Conservation (phyloP, 306 rosid genomes). For the Sindora glabra region DNA sequence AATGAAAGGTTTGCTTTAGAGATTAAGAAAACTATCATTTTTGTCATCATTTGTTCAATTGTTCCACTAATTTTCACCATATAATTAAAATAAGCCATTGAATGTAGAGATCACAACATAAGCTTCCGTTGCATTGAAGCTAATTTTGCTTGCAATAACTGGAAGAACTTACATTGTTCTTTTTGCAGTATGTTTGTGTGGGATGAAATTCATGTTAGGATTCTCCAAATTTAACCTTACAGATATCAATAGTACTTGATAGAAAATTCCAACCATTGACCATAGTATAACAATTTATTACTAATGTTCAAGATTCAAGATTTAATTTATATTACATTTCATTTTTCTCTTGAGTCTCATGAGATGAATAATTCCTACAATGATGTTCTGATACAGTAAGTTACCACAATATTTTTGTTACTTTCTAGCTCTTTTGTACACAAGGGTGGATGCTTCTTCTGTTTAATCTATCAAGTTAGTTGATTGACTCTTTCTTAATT, state of each 20-base stretch:
- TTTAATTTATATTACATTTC: background rate
- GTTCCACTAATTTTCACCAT: background rate
- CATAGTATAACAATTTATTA: background rate
- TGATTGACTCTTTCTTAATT: background rate
- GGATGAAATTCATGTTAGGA: background rate
- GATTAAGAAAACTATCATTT: background rate
- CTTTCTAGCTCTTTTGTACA: background rate
- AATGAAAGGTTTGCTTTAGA: background rate
- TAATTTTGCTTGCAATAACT: background rate
- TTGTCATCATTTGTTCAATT: too few species aligned
- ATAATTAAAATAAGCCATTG: background rate
- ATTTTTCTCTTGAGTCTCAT: background rate
- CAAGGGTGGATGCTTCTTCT: background rate
- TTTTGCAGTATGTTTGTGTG: background rate
- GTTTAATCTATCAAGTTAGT: background rate
- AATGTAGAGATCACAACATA: background rate
- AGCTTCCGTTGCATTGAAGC: background rate
- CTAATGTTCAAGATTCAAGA: background rate
- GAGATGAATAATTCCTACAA: background rate
- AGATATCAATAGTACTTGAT: constrained; percentile 1
- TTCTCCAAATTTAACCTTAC: background rate
- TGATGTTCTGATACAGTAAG: background rate
- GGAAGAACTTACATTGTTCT: background rate
- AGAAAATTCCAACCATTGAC: background rate
- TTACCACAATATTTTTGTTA: background rate